Conservation (phyloP, 805 yeast genomes). For the Lachancea waltii region DNA sequence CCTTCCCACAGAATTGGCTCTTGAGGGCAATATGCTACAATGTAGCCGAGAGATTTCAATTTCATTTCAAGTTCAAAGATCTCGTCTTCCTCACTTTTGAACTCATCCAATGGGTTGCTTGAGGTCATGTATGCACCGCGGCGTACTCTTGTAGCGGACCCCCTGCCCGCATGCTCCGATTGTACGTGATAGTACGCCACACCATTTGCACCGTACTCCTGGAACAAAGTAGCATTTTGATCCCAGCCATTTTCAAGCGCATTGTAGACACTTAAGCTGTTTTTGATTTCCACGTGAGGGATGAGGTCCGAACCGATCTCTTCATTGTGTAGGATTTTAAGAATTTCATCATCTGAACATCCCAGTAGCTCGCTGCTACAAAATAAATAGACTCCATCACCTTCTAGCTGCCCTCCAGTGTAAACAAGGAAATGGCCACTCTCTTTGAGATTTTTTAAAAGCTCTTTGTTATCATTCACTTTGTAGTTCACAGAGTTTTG, state of each 20-base stretch:
- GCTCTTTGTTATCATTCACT: slow-evolving; percentile 42
- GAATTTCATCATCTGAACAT: slow-evolving; percentile 36
- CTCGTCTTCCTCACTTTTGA: slow-evolving; percentile 25
- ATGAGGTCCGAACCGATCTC: slow-evolving; percentile 47
- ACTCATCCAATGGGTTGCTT: slow-evolving; percentile 23
- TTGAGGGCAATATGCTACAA: slow-evolving; percentile 67
- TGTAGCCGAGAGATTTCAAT: slow-evolving; percentile 45
- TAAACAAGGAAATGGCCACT: slow-evolving; percentile 71
- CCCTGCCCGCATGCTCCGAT: slow-evolving; percentile 16
- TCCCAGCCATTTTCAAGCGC: slow-evolving; percentile 19
- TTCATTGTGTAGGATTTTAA: slow-evolving; percentile 39
- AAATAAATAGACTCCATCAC: slow-evolving; percentile 71
- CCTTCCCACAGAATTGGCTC: slow-evolving; percentile 94
- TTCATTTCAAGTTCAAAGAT: slow-evolving; percentile 23
- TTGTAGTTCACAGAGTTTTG: slow-evolving; percentile 65
- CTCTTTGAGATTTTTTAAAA: slow-evolving; percentile 53
- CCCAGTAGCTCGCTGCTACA: slow-evolving; percentile 50
- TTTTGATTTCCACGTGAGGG: slow-evolving; percentile 28
- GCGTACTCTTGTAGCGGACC: slow-evolving; percentile 22
- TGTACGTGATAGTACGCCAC: slow-evolving; percentile 21
- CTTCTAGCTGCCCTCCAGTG: slow-evolving; percentile 59
- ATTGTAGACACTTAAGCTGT: slow-evolving; percentile 25
- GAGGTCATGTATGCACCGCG: slow-evolving; percentile 9
- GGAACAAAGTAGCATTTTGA: slow-evolving; percentile 25
- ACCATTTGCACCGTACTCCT: slow-evolving; percentile 26